Percentiles rank a stretch among this genome's conserved stretches.
These are phyloP conservation scores for Populus hybrid DNA, from an alignment of 441 rosid genomes.

Conservation along the genomic window DNA sequence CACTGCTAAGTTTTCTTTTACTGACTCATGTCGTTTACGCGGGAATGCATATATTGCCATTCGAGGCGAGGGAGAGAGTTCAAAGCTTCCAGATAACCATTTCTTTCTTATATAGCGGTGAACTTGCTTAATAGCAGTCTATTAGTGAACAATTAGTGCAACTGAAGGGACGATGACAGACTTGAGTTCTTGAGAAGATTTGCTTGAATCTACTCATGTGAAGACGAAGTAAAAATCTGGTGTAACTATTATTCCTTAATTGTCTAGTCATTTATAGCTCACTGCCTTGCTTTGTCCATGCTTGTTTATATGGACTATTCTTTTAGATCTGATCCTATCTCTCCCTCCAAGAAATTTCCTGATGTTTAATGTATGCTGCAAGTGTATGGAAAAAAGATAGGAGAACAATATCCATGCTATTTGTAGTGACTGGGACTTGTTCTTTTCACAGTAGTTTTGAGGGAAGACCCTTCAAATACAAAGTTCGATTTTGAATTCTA, in stretches of 20 bases:
- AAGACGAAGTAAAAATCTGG: background rate
- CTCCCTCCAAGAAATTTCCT: background rate
- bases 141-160: background rate
- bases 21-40: background rate
- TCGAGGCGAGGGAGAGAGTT: background rate
- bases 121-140: background rate
- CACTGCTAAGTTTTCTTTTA: background rate
- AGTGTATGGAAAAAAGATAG: conserved; percentile 4
- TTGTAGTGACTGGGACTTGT: conserved; percentile 1
- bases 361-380: conserved; percentile 14
- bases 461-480: background rate
- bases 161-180: background rate
- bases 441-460: conserved; percentile 7
- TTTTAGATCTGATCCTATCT: background rate
- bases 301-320: background rate
- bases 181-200: background rate
- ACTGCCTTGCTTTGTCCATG: background rate
- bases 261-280: background rate
- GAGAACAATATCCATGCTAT: background rate
- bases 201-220: background rate
- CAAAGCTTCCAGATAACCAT: background rate
- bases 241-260: background rate
- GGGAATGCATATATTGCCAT: background rate
- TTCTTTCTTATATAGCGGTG: background rate
- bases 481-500: background rate